Conservation (phyloP, 345 rosid species). For the Ricinus communis region DNA sequence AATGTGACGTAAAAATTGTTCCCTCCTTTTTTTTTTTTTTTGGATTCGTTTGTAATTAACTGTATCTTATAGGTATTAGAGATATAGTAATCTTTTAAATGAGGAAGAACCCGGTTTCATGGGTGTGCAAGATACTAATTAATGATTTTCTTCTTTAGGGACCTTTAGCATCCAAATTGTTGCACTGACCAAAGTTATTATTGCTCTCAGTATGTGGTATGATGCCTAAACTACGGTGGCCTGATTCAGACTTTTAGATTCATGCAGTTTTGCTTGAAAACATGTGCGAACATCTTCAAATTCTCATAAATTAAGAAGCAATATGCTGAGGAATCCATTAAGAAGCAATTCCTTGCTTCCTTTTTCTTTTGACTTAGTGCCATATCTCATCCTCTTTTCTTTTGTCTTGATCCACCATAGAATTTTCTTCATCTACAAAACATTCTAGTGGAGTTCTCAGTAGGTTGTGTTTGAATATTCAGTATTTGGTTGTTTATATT, state of each 20-base stretch:
- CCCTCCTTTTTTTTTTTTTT: not conserved
- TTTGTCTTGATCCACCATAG: not conserved
- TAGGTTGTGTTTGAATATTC: not conserved
- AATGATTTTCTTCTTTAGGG: not conserved
- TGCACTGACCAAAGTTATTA: not conserved
- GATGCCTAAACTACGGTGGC: not conserved
- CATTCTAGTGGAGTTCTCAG: not conserved
- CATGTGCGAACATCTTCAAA: not conserved
- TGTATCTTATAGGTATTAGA: not conserved
- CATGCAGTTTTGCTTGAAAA: not conserved
- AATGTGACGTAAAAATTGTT: not conserved
- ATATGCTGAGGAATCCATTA: not conserved
- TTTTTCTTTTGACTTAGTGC: not conserved
- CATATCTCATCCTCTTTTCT: not conserved
- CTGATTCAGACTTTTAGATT: not conserved
- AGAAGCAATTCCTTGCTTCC: constrained; percentile 1
- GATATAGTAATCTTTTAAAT: not conserved
- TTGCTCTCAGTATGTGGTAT: not conserved
- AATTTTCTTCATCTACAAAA: not conserved
- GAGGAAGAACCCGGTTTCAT: not conserved
- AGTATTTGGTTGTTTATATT: too few relatives aligned
- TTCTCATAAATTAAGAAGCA: not conserved
- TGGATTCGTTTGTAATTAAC: not conserved
- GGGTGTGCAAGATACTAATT: not conserved
- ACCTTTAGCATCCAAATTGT: not conserved